phyloP scores from a whole-genome alignment of 2,329 filamentous ascomycete genomes.

The Diaporthe citri region DNA sequence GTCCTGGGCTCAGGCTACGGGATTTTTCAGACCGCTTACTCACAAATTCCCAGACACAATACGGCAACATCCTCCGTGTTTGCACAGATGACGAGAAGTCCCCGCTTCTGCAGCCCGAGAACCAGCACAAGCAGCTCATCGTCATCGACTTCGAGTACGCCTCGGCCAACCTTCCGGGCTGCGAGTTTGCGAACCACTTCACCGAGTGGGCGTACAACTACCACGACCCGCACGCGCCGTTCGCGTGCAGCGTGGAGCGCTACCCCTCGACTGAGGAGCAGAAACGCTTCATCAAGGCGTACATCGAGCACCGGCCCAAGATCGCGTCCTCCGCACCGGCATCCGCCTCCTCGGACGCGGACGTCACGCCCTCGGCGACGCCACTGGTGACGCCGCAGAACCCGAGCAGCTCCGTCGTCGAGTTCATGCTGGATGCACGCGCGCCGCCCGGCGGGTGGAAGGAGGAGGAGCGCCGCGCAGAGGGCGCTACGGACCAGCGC shows the following conservation, averaged over 20 bases:
- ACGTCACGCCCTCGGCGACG: slow-evolving; percentile 59
- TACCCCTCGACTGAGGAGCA: slow-evolving; percentile 89
- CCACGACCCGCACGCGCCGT: slow-evolving; percentile 76
- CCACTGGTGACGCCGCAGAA: slow-evolving; percentile 49
- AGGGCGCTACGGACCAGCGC: neutral
- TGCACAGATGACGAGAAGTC: slow-evolving; percentile 79
- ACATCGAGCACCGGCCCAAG: slow-evolving; percentile 83
- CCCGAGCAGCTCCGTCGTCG: slow-evolving; percentile 64
- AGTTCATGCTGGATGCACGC: slow-evolving; percentile 87
- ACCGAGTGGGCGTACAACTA: slow-evolving; percentile 99
- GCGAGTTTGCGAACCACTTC: slow-evolving; percentile 98
- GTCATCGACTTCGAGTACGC: slow-evolving; percentile 99
- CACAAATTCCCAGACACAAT: slow-evolving; percentile 79
- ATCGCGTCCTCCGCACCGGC: slow-evolving; percentile 60
- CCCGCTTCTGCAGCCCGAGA: slow-evolving; percentile 87
- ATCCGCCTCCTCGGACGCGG: slow-evolving; percentile 60
- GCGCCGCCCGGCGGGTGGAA: slow-evolving; percentile 67
- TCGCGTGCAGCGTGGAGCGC: slow-evolving; percentile 74
- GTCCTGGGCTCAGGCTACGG: neutral
- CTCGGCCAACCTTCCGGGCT: slow-evolving; percentile 85
- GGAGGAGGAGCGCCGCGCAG: slow-evolving; percentile 70
- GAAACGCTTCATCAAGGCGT: slow-evolving; percentile 85
- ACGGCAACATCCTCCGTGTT: slow-evolving; percentile 92
- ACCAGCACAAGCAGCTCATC: slow-evolving; percentile 94
- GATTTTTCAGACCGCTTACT: neutral